phyloP scores from a whole-genome alignment of 2,329 filamentous ascomycete species.

The Neonectria hederae region DNA sequence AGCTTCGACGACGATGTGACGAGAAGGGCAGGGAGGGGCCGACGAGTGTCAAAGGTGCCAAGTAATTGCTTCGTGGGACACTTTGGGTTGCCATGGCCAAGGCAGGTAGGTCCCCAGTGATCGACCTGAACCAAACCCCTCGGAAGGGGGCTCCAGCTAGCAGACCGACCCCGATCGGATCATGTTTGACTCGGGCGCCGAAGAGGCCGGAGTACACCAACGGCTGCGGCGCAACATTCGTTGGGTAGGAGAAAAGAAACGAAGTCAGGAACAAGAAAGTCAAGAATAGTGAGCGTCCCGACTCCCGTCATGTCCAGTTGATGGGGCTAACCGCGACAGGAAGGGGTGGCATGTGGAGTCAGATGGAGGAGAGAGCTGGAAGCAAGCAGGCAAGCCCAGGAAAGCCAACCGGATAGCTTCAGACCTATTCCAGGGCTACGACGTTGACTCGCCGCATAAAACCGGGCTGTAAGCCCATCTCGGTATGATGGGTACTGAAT shows the following conservation, averaged over 20 bases:
- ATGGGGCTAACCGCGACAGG: conserved; percentile 24
- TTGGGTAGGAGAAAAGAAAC: conserved; percentile 21
- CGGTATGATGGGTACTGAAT: conserved; percentile 30
- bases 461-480: conserved; percentile 18
- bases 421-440: conserved; percentile 25
- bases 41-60: conserved; percentile 18
- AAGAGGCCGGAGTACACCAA: conserved; percentile 22
- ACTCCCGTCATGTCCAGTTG: conserved; percentile 7
- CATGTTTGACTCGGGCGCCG: conserved; percentile 26
- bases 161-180: conserved; percentile 20
- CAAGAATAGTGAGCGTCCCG: conserved; percentile 5
- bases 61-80: conserved; percentile 1
- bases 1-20: conserved; percentile 29
- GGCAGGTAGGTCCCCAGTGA: not conserved
- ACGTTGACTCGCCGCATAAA: conserved; percentile 25
- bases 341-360: conserved; percentile 34
- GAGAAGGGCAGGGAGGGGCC: conserved; percentile 24
- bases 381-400: conserved; percentile 8
- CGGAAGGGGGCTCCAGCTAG: conserved; percentile 15
- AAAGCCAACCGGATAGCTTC: conserved; percentile 29
- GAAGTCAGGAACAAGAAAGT: conserved; percentile 15
- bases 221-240: conserved; percentile 24
- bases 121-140: conserved; percentile 11
- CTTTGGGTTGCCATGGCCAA: conserved; percentile 6
- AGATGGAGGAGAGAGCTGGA: conserved; percentile 17